Percentiles rank a stretch among this genome's conserved stretches.
phyloP scores from a whole-genome alignment of 768 basidiomycete genomes.

The Suillus fuscotomentosus region DNA sequence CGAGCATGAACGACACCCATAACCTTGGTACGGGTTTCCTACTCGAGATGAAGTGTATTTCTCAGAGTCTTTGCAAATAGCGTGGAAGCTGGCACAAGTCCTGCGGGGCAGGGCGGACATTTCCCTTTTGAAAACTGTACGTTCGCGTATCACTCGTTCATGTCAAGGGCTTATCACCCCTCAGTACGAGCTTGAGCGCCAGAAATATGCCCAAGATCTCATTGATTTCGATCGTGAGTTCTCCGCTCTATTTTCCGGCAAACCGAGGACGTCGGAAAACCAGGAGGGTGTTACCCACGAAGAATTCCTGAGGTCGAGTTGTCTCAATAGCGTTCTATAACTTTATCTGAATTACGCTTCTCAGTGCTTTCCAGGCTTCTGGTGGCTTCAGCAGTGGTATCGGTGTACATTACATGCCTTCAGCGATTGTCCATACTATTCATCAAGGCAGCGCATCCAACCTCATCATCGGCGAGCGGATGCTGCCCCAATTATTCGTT shows the following conservation, averaged over 20 bases:
- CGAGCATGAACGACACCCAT: constrained; percentile 73
- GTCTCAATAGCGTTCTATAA: not conserved
- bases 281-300: constrained; percentile 33
- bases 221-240: constrained; percentile 71
- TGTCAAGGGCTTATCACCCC: not conserved
- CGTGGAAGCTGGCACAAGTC: constrained; percentile 49
- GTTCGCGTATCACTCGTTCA: constrained; percentile 8
- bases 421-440: constrained; percentile 31
- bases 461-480: constrained; percentile 38
- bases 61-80: constrained; percentile 14
- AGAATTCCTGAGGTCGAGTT: constrained; percentile 33
- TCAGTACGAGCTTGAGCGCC: constrained; percentile 69
- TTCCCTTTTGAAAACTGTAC: constrained; percentile 40
- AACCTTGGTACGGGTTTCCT: constrained; percentile 48
- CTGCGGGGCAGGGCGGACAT: constrained; percentile 39
- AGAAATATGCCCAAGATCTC: constrained; percentile 68
- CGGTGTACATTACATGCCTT: constrained; percentile 40
- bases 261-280: constrained; percentile 49
- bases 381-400: constrained; percentile 38
- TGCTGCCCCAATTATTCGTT: constrained; percentile 35
- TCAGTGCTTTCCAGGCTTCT: constrained; percentile 36
- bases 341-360: constrained; percentile 1
- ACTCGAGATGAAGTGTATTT: not conserved
- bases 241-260: constrained; percentile 64
- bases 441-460: constrained; percentile 30